Evolutionary conservation across 345 rosid species (phyloP).

Genomic region (Pistacia atlantica): DNA sequence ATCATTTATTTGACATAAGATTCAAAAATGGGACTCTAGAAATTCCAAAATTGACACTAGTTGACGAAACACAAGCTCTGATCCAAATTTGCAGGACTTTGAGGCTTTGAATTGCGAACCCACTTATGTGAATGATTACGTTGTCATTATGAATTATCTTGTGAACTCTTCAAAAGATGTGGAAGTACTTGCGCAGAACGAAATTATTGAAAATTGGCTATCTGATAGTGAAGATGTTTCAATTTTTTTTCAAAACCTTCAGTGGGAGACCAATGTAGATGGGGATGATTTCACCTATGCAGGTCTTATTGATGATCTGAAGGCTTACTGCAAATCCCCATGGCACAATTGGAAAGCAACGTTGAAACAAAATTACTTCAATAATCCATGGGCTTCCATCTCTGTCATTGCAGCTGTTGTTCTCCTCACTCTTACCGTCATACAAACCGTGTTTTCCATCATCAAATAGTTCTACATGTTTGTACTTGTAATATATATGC

Average conservation of each 20-base stretch:
- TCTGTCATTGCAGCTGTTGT: constrained; percentile 22
- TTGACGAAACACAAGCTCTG: not conserved
- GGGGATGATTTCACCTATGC: not conserved
- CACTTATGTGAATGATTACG: not conserved
- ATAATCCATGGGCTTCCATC: constrained; percentile 28
- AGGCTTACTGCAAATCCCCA: constrained; percentile 5
- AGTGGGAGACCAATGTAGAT: not conserved
- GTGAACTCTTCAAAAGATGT: constrained; percentile 18
- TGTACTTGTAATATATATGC: too few species aligned
- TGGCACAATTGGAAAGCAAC: constrained; percentile 20
- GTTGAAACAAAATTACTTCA: constrained; percentile 25
- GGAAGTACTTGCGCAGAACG: constrained; percentile 4
- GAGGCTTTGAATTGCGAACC: not conserved
- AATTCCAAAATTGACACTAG: not conserved
- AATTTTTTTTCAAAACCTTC: constrained; percentile 15
- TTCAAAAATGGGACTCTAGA: not conserved
- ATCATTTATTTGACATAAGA: not conserved
- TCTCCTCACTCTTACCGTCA: constrained; percentile 17
- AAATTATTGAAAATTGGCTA: constrained; percentile 6
- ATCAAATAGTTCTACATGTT: not conserved
- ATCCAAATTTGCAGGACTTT: not conserved
- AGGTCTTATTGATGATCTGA: constrained; percentile 2
- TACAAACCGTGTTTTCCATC: constrained; percentile 16
- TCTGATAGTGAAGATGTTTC: not conserved
- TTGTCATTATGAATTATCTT: constrained; percentile 12